Base-by-base conservation (phyloP, 1,284 basidiomycete species). In the Quambalaria eucalypti region DNA sequence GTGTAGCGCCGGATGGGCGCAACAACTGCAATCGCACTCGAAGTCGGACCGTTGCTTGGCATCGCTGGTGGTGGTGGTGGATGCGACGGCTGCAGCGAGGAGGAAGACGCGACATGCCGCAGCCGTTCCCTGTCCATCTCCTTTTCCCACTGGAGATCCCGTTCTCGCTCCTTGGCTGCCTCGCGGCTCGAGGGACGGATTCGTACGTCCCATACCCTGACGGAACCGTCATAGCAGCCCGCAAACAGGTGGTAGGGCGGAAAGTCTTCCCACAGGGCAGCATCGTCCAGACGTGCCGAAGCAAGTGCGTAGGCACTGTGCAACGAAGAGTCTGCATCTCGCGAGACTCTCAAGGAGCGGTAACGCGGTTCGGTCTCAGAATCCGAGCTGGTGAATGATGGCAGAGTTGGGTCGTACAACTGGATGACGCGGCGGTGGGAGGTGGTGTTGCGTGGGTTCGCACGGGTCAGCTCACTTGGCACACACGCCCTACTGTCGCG, bases 161-260 rank as follows among this genome's bases (percentile, higher is more conserved):
- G n/a, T n/a, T n/a, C n/a, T n/a, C n/a, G n/a, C n/a, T n/a, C n/a
- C n/a, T n/a, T n/a, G 19, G 12, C 25, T 47, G 16, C 23, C 4
- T 47, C 16, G 6, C 9, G 21, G 25, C 14, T 5, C 9, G 2
- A 21, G 19, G 12, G 6, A 12, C 7, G 10, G 36, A 10, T 39
- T 1, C 62, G 57, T n/a, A 54, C 55, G 16, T 66, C 64, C 44
- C 64, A 66, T 14, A 66, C 57, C 8, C 64, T 31, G 4, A 66
- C 59, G 0, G 54, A 33, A 4, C 64, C 64, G 19, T 64, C 62
- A 23, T 60, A 66, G 28, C 56, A 64, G 2, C 64, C 64, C 1
- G 54, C 62, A 31, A 64, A 66, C n/a, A 66, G 57, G 28, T 64
- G 36, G 30, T 59, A 59, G 2, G 31, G 7, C 0, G 64, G 64